Evolutionary conservation across 164 flowering plant species (phyloP).

Genomic region (Chimonanthus praecox): DNA sequence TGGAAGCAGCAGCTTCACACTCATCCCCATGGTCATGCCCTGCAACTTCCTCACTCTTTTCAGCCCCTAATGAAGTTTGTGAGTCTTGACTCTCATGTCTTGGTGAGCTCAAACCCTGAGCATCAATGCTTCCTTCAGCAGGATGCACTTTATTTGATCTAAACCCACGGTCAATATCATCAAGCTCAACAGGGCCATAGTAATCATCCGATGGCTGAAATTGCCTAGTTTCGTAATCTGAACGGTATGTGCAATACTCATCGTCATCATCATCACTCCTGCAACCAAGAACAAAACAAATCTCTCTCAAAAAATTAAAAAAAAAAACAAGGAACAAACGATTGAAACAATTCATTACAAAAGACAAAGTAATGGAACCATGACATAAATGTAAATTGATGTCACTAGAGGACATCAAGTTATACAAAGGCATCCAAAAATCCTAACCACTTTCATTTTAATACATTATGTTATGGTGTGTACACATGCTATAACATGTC

Average conservation of each 20-base stretch:
- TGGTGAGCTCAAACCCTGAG: conserved; percentile 41
- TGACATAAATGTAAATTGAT: background rate
- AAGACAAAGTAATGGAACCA: background rate
- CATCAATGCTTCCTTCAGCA: conserved; percentile 35
- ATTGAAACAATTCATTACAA: background rate
- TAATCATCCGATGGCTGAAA: conserved; percentile 38
- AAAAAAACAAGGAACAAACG: background rate
- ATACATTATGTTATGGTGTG: background rate
- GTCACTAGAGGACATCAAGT: background rate
- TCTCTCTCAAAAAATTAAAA: too few relatives aligned
- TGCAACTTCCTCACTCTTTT: conserved; percentile 25
- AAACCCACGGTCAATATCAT: conserved; percentile 42
- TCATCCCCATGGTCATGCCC: conserved; percentile 38
- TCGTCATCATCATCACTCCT: conserved; percentile 79
- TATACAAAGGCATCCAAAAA: background rate
- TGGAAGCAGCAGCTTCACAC: conserved; percentile 40
- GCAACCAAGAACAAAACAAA: conserved; percentile 13
- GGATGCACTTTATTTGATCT: conserved; percentile 40
- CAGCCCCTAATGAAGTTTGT: conserved; percentile 18
- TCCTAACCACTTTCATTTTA: background rate
- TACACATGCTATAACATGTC: background rate
- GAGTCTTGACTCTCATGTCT: conserved; percentile 28
- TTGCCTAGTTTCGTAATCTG: conserved; percentile 43
- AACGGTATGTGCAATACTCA: conserved; percentile 45
- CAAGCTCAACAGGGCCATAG: conserved; percentile 44